Conservation (phyloP, 2,329 filamentous ascomycete species). For the Phialemonium atrogriseum region DNA sequence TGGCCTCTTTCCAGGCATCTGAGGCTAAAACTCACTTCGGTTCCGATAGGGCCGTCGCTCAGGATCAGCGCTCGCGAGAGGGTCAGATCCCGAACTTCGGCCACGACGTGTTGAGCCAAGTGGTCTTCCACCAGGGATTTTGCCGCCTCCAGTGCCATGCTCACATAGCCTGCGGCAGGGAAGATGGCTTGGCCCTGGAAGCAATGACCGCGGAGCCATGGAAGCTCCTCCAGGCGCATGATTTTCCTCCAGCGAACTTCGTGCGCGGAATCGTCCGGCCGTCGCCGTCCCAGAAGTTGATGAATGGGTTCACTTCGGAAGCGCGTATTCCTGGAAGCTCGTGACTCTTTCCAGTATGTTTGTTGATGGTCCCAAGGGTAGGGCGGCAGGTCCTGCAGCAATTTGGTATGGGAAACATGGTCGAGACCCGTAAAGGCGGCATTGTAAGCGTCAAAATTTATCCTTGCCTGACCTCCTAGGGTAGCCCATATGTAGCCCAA, state of each 20-base stretch:
- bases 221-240: slow-evolving; percentile 15
- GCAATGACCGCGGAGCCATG: slow-evolving; percentile 31
- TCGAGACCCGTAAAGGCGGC: neutral
- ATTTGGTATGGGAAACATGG: too few species aligned
- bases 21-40: neutral
- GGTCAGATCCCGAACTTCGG: slow-evolving; percentile 3
- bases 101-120: slow-evolving; percentile 2
- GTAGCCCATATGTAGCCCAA: neutral
- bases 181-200: slow-evolving; percentile 26
- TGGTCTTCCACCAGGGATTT: too few species aligned
- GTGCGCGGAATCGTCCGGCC: slow-evolving; percentile 2
- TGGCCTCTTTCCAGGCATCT: neutral
- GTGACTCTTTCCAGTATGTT: slow-evolving; percentile 6
- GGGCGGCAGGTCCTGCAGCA: slow-evolving; percentile 5
- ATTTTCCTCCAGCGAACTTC: slow-evolving; percentile 17
- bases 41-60: neutral
- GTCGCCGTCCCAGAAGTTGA: slow-evolving; percentile 5
- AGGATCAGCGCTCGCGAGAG: slow-evolving; percentile 1
- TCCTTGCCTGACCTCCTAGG: neutral
- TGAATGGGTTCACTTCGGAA: slow-evolving; percentile 1
- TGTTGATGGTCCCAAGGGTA: slow-evolving; percentile 8
- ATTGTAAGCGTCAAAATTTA: neutral
- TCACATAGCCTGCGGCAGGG: slow-evolving; percentile 17
- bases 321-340: slow-evolving; percentile 1
- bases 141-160: neutral